Percentiles rank a stretch among this genome's conserved stretches.
These are phyloP conservation scores for Colletotrichum plurivorum DNA, from an alignment of 2,329 filamentous ascomycete genomes.

Conservation along the genomic window DNA sequence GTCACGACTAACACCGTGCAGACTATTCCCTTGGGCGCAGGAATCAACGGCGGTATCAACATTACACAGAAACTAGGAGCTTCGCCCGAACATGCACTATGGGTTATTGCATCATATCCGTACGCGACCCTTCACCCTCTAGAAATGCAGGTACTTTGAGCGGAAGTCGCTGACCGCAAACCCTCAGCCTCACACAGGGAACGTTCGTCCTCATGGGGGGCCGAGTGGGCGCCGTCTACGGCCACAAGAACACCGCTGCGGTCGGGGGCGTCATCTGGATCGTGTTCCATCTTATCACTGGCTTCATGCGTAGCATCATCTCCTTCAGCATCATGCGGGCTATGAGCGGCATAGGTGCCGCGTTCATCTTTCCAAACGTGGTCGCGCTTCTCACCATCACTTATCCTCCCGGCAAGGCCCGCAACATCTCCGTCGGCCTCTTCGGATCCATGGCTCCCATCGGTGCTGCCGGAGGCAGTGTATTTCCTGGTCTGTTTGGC, in stretches of 20 bases:
- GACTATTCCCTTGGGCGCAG: slow-evolving; percentile 6
- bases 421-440: slow-evolving; percentile 1
- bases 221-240: slow-evolving; percentile 9
- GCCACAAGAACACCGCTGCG: slow-evolving; percentile 10
- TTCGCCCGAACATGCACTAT: neutral
- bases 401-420: neutral
- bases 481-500: too few relatives aligned
- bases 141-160: neutral
- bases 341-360: neutral
- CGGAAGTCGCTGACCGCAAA: neutral
- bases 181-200: slow-evolving; percentile 3
- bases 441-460: slow-evolving; percentile 9
- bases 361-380: slow-evolving; percentile 5
- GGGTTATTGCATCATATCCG: slow-evolving; percentile 15
- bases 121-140: neutral
- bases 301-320: slow-evolving; percentile 18
- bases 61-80: slow-evolving; percentile 5
- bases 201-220: slow-evolving; percentile 13
- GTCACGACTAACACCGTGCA: neutral
- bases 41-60: slow-evolving; percentile 1
- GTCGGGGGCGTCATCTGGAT: neutral
- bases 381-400: slow-evolving; percentile 13
- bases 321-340: slow-evolving; percentile 13
- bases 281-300: slow-evolving; percentile 5
- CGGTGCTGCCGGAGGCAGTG: too few relatives aligned